These are phyloP conservation scores for Phytophthora pinifolia DNA, from an alignment of 352 stramenopile genomes.

Conservation along the genomic window DNA sequence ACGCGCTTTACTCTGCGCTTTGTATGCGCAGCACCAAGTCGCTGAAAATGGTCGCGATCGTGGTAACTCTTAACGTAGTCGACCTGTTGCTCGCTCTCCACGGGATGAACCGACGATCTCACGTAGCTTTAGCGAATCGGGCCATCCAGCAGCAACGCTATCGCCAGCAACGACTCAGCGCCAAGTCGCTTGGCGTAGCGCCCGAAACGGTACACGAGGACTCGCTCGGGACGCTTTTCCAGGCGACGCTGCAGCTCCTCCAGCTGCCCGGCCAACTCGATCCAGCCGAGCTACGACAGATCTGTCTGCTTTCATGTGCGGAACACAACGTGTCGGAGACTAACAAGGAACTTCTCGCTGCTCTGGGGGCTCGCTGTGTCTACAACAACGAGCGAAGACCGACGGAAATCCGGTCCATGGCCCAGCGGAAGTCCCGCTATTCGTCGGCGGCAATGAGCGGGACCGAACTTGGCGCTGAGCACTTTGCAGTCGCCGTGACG, in stretches of 20 bases:
- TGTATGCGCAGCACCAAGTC: conserved; percentile 37
- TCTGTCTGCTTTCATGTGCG: conserved; percentile 31
- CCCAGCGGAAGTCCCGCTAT: conserved; percentile 27
- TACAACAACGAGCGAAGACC: conserved; percentile 30
- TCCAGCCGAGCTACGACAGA: conserved; percentile 31
- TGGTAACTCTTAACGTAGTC: conserved; percentile 20
- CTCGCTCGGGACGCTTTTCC: conserved; percentile 28
- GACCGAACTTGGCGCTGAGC: conserved; percentile 14
- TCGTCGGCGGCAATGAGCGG: conserved; percentile 23
- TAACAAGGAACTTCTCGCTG: conserved; percentile 21
- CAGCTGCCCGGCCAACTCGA: conserved; percentile 33
- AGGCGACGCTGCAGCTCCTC: conserved; percentile 26
- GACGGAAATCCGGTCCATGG: conserved; percentile 18
- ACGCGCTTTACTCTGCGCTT: conserved; percentile 35
- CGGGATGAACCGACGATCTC: conserved; percentile 24
- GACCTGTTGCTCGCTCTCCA: conserved; percentile 23
- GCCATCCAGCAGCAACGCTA: conserved; percentile 10
- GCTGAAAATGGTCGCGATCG: conserved; percentile 23
- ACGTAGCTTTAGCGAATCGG: conserved; percentile 16
- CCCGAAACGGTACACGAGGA: conserved; percentile 1
- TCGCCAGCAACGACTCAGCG: conserved; percentile 9
- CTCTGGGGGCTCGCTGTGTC: conserved; percentile 28
- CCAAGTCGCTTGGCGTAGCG: neutral
- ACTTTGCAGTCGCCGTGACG: conserved; percentile 12
- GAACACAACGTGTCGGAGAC: conserved; percentile 27